phyloP scores from a whole-genome alignment of 2,329 filamentous ascomycete genomes.

The Herpotrichia juniperi region DNA sequence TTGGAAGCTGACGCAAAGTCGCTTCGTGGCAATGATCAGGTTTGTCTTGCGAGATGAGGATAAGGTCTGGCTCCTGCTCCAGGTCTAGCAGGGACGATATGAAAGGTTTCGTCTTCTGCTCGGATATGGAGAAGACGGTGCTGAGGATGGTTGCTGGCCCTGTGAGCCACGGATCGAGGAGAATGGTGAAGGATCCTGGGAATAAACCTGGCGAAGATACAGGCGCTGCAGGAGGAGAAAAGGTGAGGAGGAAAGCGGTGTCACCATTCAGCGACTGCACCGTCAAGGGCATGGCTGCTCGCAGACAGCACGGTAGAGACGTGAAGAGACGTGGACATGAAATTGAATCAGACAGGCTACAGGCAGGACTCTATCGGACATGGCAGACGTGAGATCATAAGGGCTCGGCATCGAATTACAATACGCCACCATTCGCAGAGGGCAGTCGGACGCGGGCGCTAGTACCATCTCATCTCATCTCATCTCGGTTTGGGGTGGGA shows the following conservation, averaged over 20 bases:
- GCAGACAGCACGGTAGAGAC: not conserved
- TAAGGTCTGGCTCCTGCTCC: slow-evolving; percentile 58
- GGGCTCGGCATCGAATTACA: not conserved
- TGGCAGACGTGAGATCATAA: not conserved
- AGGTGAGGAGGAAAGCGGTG: slow-evolving; percentile 69
- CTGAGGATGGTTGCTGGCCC: slow-evolving; percentile 66
- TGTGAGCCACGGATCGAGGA: slow-evolving; percentile 74
- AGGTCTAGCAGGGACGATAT: slow-evolving; percentile 64
- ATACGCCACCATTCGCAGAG: slow-evolving; percentile 15
- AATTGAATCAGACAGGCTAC: not conserved
- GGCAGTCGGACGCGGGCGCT: slow-evolving; percentile 19
- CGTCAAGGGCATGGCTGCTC: slow-evolving; percentile 63
- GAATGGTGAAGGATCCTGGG: slow-evolving; percentile 65
- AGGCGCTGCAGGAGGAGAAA: slow-evolving; percentile 60
- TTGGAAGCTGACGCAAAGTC: slow-evolving; percentile 69
- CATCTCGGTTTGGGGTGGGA: slow-evolving; percentile 5
- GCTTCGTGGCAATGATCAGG: slow-evolving; percentile 74
- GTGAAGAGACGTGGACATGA: slow-evolving; percentile 6
- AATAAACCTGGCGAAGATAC: slow-evolving; percentile 44
- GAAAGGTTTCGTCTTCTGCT: slow-evolving; percentile 61
- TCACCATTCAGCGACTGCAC: slow-evolving; percentile 70
- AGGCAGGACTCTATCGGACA: not conserved
- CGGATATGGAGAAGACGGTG: slow-evolving; percentile 65
- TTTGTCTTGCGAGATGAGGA: slow-evolving; percentile 66
- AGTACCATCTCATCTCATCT: not conserved